Conservation (phyloP, 805 yeast species). For the Schwanniomyces polymorphus region DNA sequence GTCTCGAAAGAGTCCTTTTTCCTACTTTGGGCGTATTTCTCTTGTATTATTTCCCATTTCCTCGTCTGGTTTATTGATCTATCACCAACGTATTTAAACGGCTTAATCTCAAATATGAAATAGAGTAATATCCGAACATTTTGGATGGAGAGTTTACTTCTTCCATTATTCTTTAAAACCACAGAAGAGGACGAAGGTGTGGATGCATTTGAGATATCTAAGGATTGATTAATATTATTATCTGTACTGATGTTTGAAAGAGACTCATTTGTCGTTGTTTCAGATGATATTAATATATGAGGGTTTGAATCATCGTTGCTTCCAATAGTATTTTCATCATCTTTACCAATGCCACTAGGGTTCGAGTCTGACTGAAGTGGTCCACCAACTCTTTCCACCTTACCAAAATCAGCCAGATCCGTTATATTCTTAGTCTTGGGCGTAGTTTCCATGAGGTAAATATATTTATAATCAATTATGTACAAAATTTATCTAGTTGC, state of each 20-base stretch:
- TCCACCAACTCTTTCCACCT: neutral
- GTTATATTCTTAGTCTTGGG: neutral
- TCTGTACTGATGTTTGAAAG: conserved; percentile 1
- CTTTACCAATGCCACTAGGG: neutral
- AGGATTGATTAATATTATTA: conserved; percentile 1
- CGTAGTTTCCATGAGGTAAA: neutral
- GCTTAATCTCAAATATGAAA: conserved; percentile 28
- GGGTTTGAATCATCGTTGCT: neutral
- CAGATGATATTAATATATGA: neutral
- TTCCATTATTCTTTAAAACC: conserved; percentile 6
- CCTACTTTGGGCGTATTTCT: conserved; percentile 19
- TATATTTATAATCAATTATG: neutral
- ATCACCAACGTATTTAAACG: conserved; percentile 38
- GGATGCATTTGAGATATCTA: neutral
- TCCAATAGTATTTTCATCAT: neutral
- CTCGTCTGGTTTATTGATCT: conserved; percentile 29
- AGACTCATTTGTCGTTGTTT: conserved; percentile 1
- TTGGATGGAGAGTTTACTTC: conserved; percentile 24
- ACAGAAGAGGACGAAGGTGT: conserved; percentile 1
- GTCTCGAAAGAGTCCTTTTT: neutral
- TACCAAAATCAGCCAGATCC: neutral
- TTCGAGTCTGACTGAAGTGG: neutral
- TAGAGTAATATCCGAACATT: conserved; percentile 31
- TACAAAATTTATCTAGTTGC: neutral
- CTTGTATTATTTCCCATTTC: conserved; percentile 36